phyloP scores from a whole-genome alignment of 2,329 filamentous ascomycete species.

The Aspergillus pseudotamarii region DNA sequence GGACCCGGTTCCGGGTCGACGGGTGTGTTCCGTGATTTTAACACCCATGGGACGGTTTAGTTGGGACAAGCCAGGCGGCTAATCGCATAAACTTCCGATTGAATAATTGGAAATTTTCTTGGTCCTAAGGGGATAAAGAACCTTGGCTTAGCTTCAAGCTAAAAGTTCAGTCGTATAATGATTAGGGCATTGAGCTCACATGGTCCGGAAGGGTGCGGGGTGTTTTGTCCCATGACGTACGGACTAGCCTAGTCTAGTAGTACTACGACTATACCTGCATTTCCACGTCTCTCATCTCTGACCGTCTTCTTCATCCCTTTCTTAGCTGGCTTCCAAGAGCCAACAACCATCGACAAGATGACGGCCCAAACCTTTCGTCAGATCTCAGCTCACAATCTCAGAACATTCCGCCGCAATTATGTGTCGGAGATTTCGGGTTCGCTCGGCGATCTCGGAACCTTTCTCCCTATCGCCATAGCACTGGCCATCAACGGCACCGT shows the following conservation, averaged over 20 bases:
- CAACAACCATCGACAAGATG: slow-evolving; percentile 21
- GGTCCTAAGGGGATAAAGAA: background rate
- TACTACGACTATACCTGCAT: background rate
- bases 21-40: slow-evolving; percentile 1
- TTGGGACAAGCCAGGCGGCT: background rate
- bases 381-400: slow-evolving; percentile 54
- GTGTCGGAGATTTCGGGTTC: slow-evolving; percentile 84
- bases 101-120: background rate
- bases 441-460: slow-evolving; percentile 84
- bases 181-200: background rate
- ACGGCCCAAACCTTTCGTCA: slow-evolving; percentile 29
- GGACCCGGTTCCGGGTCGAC: background rate
- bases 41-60: background rate
- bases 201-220: background rate
- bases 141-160: background rate
- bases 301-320: slow-evolving; percentile 1
- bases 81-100: background rate
- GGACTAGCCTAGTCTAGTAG: background rate
- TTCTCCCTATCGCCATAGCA: slow-evolving; percentile 85
- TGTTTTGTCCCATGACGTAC: background rate
- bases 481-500: slow-evolving; percentile 78
- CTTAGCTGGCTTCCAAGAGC: background rate
- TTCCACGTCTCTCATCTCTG: background rate
- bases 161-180: background rate
- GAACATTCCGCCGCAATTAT: slow-evolving; percentile 58